Base-by-base conservation (phyloP, 116 monocot species). In the Iris pallida region DNA sequence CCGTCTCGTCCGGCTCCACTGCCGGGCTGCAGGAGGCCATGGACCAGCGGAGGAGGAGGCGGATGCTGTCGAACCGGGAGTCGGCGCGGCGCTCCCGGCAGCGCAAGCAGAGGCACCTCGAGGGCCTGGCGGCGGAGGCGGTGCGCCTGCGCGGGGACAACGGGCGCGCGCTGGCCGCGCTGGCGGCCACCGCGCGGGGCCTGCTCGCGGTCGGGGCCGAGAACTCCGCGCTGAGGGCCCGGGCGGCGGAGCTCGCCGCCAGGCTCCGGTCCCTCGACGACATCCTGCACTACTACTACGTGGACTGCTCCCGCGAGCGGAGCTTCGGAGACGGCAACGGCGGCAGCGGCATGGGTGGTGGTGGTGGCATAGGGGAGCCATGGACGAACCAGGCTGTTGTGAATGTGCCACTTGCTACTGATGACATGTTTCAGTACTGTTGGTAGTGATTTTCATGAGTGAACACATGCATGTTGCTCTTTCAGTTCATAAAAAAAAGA, bases 11-110 rank as follows among this genome's bases (percentile, higher is more conserved):
- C 4, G 16, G 63, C 11, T 63, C 44, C 0, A 44, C 53, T 3
- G 51, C 41, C n/a, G 68, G 65, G 8, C 40, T 64, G 13, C 75
- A 68, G 20, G 67, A 59, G 11, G 12, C 64, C 42, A 70, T 69
- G 47, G 69, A 79, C 30, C 64, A 57, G 64, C 74, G 48, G 74
- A 74, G 57, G 60, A 69, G 63, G 70, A 69, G 65, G 65, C 57
- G 79, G 59, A 80, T 74, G 79, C 61, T 68, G 49, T 80, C 74
- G 42, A 80, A 80, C 74, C 42, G 74, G 45, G 79, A 80, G 51
- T 80, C 79, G 4, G 79, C 79, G 20, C 47, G 74, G 56, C 69
- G 74, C 9, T 80, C 79, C 4, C 63, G 79, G 63, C 49, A 70
- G 68, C 51, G 79, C 48, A 80, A 80, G 47, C 59, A 74, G 61